phyloP scores from a whole-genome alignment of 139 green algal genomes.

The Dunaliella primolecta region DNA sequence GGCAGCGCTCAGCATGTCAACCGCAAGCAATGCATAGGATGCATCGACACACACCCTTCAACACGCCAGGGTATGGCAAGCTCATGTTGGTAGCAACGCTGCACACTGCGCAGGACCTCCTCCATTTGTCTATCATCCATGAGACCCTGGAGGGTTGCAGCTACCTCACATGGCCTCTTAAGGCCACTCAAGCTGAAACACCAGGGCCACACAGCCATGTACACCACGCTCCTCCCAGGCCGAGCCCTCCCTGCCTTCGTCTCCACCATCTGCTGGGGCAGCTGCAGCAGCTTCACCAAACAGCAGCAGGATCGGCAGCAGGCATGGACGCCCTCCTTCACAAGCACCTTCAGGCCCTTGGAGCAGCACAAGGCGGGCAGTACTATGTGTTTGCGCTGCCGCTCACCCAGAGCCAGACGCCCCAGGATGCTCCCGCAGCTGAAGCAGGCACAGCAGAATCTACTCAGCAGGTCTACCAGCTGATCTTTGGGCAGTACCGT shows the following conservation, averaged over 20 bases:
- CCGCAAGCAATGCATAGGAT: too few species aligned
- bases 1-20: too few species aligned
- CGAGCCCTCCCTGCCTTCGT: neutral
- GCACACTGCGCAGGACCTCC: neutral
- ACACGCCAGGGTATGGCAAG: too few species aligned
- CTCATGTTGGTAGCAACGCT: too few species aligned
- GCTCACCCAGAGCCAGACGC: too few species aligned
- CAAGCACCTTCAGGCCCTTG: neutral
- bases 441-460: too few species aligned
- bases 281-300: neutral
- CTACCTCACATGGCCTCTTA: neutral
- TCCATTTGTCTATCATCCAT: neutral
- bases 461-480: neutral
- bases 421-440: too few species aligned
- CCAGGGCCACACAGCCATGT: neutral
- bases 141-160: neutral
- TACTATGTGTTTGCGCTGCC: constrained; percentile 1
- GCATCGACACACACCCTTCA: too few species aligned
- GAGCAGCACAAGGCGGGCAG: neutral
- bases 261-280: neutral
- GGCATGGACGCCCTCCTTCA: neutral
- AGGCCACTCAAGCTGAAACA: neutral
- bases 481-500: neutral
- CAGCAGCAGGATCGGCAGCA: constrained; percentile 3
- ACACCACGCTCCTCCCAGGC: neutral